Base-by-base conservation (phyloP, 2,329 filamentous ascomycete genomes). In the Plectosphaerella plurivora region DNA sequence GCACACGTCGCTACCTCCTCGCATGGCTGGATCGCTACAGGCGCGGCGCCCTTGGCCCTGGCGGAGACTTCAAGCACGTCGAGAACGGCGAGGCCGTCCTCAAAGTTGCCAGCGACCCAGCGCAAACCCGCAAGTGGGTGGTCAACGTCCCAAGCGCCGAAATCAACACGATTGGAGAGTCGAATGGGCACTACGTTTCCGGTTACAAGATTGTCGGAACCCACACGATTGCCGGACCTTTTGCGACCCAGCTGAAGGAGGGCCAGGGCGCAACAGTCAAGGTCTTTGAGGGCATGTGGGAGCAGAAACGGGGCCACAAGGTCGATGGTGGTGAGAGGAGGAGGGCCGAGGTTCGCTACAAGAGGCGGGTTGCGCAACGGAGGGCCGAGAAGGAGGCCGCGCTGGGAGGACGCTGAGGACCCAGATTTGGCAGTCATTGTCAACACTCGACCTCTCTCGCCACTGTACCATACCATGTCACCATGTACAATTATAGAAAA, bases 241-340 rank as follows among this genome's bases (percentile, higher is more conserved):
- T 85, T 61, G 81, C 91, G 6, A 75, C 86, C 65, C 83, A 84
- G 5, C 65, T 92, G 25, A 86, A 88, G 68, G 82, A 81, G 1
- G 79, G 82, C 1, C 73, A 75, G 41, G 84, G 83, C 9, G 89
- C 86, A 11, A 76, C 78, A 49, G 78, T 97, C 60, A 77, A 78
- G 57, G 79, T 89, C 20, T 83, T 86, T 52, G 92, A 97, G 68
- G 91, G 93, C 10, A 87, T 97, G 76, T 97, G 93, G 94, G 93
- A 97, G 75, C 79, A 91, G 63, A 86, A 81, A 67, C 81, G 86
- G 63, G 93, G 94, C 25, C 84, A 84, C 64, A 97, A 97, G 85
- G 86, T 99, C 60, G 92, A 97, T 71, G 94, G 94, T 65, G 94
- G 94, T 78, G 94, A 99, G 78, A 86, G 94, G 69, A 83, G 94